These are phyloP conservation scores for Crucihimalaya himalaica DNA, from an alignment of 345 rosid species.

Conservation along the genomic window DNA sequence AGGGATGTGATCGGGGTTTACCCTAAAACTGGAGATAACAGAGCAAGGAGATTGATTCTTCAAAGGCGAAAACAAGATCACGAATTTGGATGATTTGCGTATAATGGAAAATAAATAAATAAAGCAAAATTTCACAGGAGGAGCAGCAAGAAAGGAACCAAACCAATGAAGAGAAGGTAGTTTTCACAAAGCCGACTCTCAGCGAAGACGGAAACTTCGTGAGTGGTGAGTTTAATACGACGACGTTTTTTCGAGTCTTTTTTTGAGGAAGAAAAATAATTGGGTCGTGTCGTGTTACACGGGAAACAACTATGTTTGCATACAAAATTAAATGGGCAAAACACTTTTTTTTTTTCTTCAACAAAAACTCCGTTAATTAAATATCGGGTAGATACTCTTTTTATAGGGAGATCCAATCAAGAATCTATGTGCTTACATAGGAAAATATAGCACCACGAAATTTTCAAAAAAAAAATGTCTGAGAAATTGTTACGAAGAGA, in stretches of 20 bases:
- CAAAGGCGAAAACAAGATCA: not conserved
- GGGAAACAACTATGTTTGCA: not conserved
- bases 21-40: constrained; percentile 26
- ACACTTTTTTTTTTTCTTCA: too few species aligned
- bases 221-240: constrained; percentile 14
- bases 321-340: too few species aligned
- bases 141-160: not conserved
- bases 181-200: constrained; percentile 11
- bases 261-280: not conserved
- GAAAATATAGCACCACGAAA: too few species aligned
- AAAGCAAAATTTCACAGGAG: not conserved
- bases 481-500: too few species aligned
- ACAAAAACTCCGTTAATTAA: too few species aligned
- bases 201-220: constrained; percentile 20
- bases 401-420: too few species aligned
- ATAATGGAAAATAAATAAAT: not conserved
- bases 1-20: constrained; percentile 28
- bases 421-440: too few species aligned
- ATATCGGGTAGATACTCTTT: too few species aligned
- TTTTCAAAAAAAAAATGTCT: too few species aligned
- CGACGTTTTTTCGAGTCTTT: constrained; percentile 17
- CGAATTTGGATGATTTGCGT: constrained; percentile 2
- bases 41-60: constrained; percentile 5
- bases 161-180: not conserved
- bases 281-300: constrained; percentile 30